Base-by-base conservation (phyloP, 2,329 filamentous ascomycete species). In the Coccinonectria pachysandricola region DNA sequence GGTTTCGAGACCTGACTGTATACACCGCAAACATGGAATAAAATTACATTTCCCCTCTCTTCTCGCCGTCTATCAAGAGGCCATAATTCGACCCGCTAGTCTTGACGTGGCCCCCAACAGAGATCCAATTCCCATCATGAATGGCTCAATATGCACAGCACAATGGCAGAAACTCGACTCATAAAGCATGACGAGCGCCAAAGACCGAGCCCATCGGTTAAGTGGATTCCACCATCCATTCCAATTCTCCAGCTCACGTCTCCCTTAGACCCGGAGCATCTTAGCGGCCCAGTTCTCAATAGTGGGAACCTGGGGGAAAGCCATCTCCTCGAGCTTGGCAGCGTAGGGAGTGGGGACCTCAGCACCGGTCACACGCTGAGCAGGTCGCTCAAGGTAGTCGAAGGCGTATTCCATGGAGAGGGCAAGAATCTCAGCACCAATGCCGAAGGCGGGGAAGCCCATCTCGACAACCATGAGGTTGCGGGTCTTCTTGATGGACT, bases 401-500 rank as follows among this genome's bases (percentile, higher is more conserved):
- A 96, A 98, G 39, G 75, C 87, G 60, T 96, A 98, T 65, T 98
- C 91, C 80, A 93, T 93, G 38, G 85, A 79, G 35, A 95, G 68
- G 34, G 91, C 91, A 39, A 98, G 74, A 48, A 98, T 86, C 66
- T 98, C 91, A 31, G 88, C 74, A 33, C 79, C 74, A 44, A 98
- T 85, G 56, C 91, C 91, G 54, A 87, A 98, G 50, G 84, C 83
- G 38, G 91, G 91, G 75, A 87, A 98, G 40, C 88, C 91, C 31
- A 86, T 95, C 64, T 96, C 88, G 45, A 98, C 85, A 21, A 76
- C 77, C 57, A 98, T 71, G 37, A 98, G 75, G 51, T 80, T 82
- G 56, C 83, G 80, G 11, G 91, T 98, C 79, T 98, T 98, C 82
- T 98, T 96, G 56, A 98, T 79, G 8, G 87, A 95, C 59, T 92